Percentiles rank a stretch among this genome's conserved stretches.
Evolutionary conservation across 495 filamentous ascomycete genomes (phyloP).

Genomic region (Sphaerosporella brunnea): DNA sequence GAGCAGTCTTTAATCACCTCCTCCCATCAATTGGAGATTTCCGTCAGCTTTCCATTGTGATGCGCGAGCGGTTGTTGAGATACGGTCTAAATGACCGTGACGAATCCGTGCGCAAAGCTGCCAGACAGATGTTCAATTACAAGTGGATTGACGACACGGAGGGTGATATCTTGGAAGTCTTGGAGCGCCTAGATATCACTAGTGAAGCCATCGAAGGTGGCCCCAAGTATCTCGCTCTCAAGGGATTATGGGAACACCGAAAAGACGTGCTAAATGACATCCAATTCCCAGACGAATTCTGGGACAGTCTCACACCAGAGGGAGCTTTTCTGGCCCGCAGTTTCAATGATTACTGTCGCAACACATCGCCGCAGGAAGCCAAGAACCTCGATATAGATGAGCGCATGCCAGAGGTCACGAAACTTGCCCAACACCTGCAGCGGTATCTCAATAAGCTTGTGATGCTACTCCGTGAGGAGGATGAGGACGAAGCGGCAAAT

Average conservation of each 20-base stretch:
- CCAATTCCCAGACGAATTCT: conserved; percentile 68
- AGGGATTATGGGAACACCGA: conserved; percentile 84
- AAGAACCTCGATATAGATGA: conserved; percentile 60
- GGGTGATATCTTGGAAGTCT: conserved; percentile 61
- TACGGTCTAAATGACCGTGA: conserved; percentile 94
- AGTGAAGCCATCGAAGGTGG: conserved; percentile 81
- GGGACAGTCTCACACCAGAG: conserved; percentile 70
- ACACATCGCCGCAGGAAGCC: conserved; percentile 32
- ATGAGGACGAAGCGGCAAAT: conserved; percentile 51
- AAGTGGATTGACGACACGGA: conserved; percentile 93
- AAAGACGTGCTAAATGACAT: conserved; percentile 75
- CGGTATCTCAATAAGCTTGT: conserved; percentile 61
- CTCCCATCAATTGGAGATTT: conserved; percentile 88
- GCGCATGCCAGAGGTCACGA: conserved; percentile 87
- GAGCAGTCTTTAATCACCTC: conserved; percentile 72
- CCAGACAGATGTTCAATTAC: conserved; percentile 74
- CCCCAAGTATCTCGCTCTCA: conserved; percentile 81
- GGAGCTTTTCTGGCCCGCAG: conserved; percentile 72
- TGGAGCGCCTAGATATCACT: conserved; percentile 85
- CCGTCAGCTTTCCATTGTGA: conserved; percentile 80
- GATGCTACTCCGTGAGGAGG: conserved; percentile 44
- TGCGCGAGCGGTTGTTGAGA: conserved; percentile 86
- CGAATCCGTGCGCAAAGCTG: conserved; percentile 82
- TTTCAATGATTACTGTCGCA: conserved; percentile 81
- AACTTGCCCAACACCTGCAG: conserved; percentile 64